phyloP scores from a whole-genome alignment of 2,329 filamentous ascomycete genomes.

The Gyromitra esculenta region DNA sequence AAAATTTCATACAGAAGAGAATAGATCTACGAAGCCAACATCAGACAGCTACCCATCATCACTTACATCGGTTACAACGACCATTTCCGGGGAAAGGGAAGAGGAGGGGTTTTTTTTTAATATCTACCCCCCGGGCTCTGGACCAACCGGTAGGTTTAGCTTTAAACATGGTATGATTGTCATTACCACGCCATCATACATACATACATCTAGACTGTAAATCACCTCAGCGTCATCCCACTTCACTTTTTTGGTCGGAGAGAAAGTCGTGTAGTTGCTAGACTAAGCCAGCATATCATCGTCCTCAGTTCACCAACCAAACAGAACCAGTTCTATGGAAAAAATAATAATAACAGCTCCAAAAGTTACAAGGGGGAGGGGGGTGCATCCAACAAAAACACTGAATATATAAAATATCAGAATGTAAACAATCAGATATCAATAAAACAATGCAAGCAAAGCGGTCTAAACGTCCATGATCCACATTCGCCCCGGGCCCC shows the following conservation, averaged over 20 bases:
- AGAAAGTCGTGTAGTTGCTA: no score
- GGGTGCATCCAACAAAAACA: no score
- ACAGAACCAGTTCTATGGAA: neutral
- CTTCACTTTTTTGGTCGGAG: neutral
- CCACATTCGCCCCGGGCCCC: neutral
- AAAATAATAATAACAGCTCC: neutral
- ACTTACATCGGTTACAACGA: neutral
- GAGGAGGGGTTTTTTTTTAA: neutral
- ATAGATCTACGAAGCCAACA: neutral
- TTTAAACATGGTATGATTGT: constrained; percentile 40
- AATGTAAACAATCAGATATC: no score
- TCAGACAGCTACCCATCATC: neutral
- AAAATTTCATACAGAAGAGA: no score
- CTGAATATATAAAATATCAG: no score
- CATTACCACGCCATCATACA: constrained; percentile 40
- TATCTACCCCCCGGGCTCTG: neutral
- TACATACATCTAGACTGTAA: neutral
- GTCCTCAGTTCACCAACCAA: neutral
- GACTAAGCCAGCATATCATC: neutral
- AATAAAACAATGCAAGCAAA: constrained; percentile 8
- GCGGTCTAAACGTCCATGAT: constrained; percentile 3
- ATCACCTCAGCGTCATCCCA: constrained; percentile 28
- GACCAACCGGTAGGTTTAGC: constrained; percentile 20
- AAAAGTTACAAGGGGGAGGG: neutral
- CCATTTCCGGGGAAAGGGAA: neutral